These are phyloP conservation scores for Blastobotrys ciferrii DNA, from an alignment of 1,139 yeast genomes.

Conservation along the genomic window DNA sequence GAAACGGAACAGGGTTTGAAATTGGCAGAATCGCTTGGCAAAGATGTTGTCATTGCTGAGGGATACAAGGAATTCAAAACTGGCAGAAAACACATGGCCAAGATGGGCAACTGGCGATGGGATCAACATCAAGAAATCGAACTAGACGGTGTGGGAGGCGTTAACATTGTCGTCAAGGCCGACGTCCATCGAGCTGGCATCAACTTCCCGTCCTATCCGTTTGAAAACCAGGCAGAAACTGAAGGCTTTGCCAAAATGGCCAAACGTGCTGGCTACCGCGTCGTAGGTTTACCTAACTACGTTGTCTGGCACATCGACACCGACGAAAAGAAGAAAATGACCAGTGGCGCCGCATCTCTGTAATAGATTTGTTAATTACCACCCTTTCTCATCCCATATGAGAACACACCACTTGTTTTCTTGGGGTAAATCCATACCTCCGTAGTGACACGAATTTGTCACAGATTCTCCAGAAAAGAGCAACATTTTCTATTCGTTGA, in stretches of 20 bases:
- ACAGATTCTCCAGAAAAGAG: too few species aligned
- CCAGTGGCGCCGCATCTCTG: background rate
- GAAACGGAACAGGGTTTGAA: constrained; percentile 83
- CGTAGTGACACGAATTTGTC: too few species aligned
- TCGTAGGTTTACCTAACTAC: constrained; percentile 90
- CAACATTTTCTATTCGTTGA: constrained; percentile 4
- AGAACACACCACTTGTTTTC: background rate
- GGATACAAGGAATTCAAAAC: constrained; percentile 90
- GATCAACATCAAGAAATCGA: constrained; percentile 60
- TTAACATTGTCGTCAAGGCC: constrained; percentile 90
- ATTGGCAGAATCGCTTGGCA: constrained; percentile 68
- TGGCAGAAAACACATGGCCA: constrained; percentile 90
- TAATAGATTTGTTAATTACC: background rate
- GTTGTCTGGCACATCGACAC: constrained; percentile 66
- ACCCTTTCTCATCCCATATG: background rate
- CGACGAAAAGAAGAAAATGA: constrained; percentile 23
- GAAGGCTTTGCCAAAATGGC: constrained; percentile 99
- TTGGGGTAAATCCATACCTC: constrained; percentile 7
- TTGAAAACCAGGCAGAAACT: constrained; percentile 92
- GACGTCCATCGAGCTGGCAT: constrained; percentile 99
- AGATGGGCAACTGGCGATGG: constrained; percentile 66
- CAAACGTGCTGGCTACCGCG: constrained; percentile 84
- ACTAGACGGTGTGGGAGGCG: constrained; percentile 94
- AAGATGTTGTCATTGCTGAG: constrained; percentile 89
- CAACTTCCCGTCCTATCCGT: constrained; percentile 97